Base-by-base conservation (phyloP, 495 filamentous ascomycete genomes). In the Penicillium daleae region DNA sequence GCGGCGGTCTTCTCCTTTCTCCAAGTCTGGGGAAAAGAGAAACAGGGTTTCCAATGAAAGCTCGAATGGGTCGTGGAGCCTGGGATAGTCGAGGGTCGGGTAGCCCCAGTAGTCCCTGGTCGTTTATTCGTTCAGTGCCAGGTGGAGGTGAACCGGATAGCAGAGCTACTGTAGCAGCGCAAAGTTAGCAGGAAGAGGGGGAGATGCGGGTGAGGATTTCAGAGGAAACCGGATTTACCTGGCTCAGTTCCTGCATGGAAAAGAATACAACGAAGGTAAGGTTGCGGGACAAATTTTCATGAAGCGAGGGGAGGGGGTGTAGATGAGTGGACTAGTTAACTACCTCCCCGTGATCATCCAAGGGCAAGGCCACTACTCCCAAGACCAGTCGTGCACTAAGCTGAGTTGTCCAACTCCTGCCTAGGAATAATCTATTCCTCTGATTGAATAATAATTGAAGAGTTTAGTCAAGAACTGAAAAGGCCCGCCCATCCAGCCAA, bases 261-360 rank as follows among this genome's bases (percentile, higher is more conserved):
- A 21, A 10, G 27, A 21, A 35, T 2, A 27, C 9, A 37, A 46
- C 32, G 51, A 55, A 56, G 51, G 51, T 24, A 46, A 46, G 40
- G 40, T 19, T 21, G 40, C 21, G 51, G 31, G 51, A 52, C 50
- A 50, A 29, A 6, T n/a, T 58, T 40, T 24, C 15, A 39, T 26
- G 35, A 67, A 59, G 65, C 62, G 65, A 67, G 65, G 59, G 51
- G 57, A 63, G 32, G 50, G 57, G 46, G 22, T 40, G 52, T 22
- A 19, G 29, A 24, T 29, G 31, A 37, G 37, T 46, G 21, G 8
- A 10, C 3, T 35, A 35, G 33, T 35, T n/a, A n/a, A n/a, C n/a
- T n/a, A n/a, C n/a, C n/a, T n/a, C n/a, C n/a, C n/a, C n/a, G n/a
- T n/a, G n/a, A n/a, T n/a, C n/a, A n/a, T n/a, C n/a, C n/a, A n/a